Base-by-base conservation (phyloP, 352 stramenopile genomes). In the Plasmopara muralis region DNA sequence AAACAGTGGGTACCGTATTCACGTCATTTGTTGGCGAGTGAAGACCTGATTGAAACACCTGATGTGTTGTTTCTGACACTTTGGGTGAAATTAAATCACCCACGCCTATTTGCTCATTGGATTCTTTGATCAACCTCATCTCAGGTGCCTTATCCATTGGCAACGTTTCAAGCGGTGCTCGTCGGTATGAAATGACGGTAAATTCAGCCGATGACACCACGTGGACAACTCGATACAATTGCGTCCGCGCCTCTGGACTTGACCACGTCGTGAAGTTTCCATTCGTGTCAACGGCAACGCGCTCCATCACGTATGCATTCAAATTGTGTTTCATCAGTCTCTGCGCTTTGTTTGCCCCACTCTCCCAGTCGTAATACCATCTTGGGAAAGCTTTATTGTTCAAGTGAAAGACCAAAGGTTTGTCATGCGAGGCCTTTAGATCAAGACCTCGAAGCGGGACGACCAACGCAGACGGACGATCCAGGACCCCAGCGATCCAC, bases 311-410 rank as follows among this genome's bases (percentile, higher is more conserved):
- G 28, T 87, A 87, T 2, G 74, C 62, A 30, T 74, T 73, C 5
- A 89, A 65, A n/a, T 74, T 55, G 53, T 89, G 78, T 45, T 83
- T 79, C 46, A 74, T 86, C 37, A 87, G 74, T 45, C 78, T 60
- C 47, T 86, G 78, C 0, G 76, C 75, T 50, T 85, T 87, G 43
- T 75, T 89, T 20, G 75, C 73, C 0, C 69, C 78, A 38, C 76
- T 85, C 50, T 83, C 78, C 78, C 78, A 89, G 47, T 85, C 71
- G 51, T 87, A 89, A 50, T 85, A 89, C 78, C 78, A 89, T 0
- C 72, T 53, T 0, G 61, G 62, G 41, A 68, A 66, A 9, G 70
- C 53, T 42, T 77, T 71, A 6, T 60, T 29, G 42, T 88, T 85
- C 33, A 88, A 58, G 49, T 86, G 61, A 47, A 76, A 88, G 15